Conservation (phyloP, 192 early-diverging fungal genomes). For the Podila verticillata region DNA sequence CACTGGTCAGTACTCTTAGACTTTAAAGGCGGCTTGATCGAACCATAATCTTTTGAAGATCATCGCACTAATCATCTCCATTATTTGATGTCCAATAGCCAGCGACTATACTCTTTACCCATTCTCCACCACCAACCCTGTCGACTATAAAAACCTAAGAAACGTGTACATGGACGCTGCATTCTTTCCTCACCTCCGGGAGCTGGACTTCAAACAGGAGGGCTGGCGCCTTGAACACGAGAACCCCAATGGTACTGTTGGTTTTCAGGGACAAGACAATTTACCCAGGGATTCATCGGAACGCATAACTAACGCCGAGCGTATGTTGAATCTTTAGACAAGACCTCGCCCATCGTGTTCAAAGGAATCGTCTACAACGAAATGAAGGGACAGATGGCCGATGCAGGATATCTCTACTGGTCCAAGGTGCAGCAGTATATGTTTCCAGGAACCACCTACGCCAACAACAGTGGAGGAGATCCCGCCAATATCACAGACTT, state of each 20-base stretch:
- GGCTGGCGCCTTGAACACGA: conserved; percentile 94
- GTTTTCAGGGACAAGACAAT: background rate
- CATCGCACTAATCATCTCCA: background rate
- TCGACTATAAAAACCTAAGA: conserved; percentile 92
- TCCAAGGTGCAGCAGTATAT: conserved; percentile 81
- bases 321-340: conserved; percentile 46
- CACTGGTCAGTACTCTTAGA: conserved; percentile 65
- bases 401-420: conserved; percentile 82
- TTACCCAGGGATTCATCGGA: too few species aligned
- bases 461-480: conserved; percentile 89
- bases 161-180: conserved; percentile 93
- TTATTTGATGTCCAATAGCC: conserved; percentile 51
- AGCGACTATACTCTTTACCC: conserved; percentile 92
- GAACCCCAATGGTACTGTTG: conserved; percentile 60
- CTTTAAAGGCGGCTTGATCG: background rate
- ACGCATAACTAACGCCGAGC: too few species aligned
- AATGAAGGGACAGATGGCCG: conserved; percentile 92
- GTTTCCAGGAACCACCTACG: conserved; percentile 87
- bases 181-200: conserved; percentile 81
- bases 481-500: conserved; percentile 88
- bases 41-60: too few species aligned
- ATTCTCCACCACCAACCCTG: conserved; percentile 88
- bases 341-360: conserved; percentile 75
- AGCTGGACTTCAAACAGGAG: conserved; percentile 92
- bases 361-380: conserved; percentile 99